phyloP scores from a whole-genome alignment of 2,329 filamentous ascomycete genomes.

The Fusarium virguliforme region DNA sequence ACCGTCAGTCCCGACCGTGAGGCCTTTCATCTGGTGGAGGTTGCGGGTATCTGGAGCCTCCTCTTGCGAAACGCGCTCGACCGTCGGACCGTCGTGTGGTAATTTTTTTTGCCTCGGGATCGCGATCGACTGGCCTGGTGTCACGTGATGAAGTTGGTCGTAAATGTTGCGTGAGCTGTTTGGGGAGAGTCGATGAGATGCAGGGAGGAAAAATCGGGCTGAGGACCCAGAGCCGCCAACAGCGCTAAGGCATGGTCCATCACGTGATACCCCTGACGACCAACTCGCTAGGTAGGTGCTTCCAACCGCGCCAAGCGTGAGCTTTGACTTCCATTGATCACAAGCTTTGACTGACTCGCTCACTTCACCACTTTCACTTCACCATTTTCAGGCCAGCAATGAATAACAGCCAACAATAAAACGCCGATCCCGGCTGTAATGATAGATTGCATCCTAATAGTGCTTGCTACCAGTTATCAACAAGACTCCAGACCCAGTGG shows the following conservation, averaged over 20 bases:
- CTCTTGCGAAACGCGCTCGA: conserved; percentile 46
- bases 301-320: conserved; percentile 29
- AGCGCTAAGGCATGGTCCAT: conserved; percentile 45
- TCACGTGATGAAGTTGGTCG: conserved; percentile 54
- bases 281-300: conserved; percentile 34
- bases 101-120: conserved; percentile 45
- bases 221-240: conserved; percentile 30
- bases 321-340: background rate
- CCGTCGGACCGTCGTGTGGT: conserved; percentile 45
- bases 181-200: conserved; percentile 46
- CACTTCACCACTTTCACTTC: background rate
- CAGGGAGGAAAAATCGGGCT: conserved; percentile 52
- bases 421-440: conserved; percentile 31
- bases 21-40: conserved; percentile 51
- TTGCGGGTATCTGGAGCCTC: conserved; percentile 41
- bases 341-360: conserved; percentile 3
- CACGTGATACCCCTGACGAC: conserved; percentile 53
- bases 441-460: conserved; percentile 36
- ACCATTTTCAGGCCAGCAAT: background rate
- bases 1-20: conserved; percentile 48
- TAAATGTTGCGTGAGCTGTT: conserved; percentile 39
- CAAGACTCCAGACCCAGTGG: conserved; percentile 54
- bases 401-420: conserved; percentile 13
- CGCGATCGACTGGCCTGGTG: conserved; percentile 49
- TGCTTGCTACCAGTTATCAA: conserved; percentile 30